Conservation (phyloP, 2,329 filamentous ascomycete species). For the Laburnicola sp. region DNA sequence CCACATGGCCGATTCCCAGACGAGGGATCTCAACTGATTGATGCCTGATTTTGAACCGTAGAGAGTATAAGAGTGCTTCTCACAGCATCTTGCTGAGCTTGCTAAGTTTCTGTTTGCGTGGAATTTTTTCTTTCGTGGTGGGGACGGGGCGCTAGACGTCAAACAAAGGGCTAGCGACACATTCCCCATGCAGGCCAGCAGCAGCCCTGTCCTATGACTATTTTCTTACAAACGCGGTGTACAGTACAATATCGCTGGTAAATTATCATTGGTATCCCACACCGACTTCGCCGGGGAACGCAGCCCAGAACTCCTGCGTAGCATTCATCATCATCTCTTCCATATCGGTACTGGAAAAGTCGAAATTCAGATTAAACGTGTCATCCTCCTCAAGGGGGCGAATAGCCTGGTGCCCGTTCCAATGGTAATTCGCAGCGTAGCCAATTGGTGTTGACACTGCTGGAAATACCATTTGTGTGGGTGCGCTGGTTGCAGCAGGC, state of each 20-base stretch:
- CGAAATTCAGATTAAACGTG: slow-evolving; percentile 38
- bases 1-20: slow-evolving; percentile 34
- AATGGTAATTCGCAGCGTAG: slow-evolving; percentile 24
- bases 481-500: background rate
- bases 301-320: slow-evolving; percentile 47
- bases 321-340: slow-evolving; percentile 45
- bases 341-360: slow-evolving; percentile 41
- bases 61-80: too few relatives aligned
- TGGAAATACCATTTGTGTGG: slow-evolving; percentile 10
- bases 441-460: slow-evolving; percentile 30
- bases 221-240: background rate
- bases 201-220: background rate
- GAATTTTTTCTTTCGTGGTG: background rate
- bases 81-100: too few relatives aligned
- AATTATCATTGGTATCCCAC: slow-evolving; percentile 26
- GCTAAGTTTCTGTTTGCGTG: too few relatives aligned
- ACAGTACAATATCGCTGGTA: too few relatives aligned
- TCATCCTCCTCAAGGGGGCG: slow-evolving; percentile 38
- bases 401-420: slow-evolving; percentile 28
- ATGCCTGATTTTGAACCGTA: background rate
- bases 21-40: background rate
- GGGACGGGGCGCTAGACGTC: background rate
- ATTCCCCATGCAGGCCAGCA: too few relatives aligned
- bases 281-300: slow-evolving; percentile 45
- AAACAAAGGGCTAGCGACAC: background rate